Base-by-base conservation (phyloP, 768 basidiomycete genomes). In the Suillus ampliporus region DNA sequence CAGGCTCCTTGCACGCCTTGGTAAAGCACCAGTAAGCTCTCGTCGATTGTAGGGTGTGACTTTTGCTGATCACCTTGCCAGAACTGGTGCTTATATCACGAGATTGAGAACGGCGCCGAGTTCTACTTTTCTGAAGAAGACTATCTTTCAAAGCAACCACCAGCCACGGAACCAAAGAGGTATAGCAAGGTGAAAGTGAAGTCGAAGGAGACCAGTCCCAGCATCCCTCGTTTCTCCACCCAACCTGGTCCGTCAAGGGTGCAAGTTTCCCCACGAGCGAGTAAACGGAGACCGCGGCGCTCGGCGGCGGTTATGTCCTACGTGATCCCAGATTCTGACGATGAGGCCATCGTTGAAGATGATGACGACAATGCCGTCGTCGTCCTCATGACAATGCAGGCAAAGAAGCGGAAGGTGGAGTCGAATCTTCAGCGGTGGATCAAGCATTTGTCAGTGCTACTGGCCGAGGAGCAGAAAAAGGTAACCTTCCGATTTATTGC, bases 81-180 rank as follows among this genome's bases (percentile, higher is more conserved):
- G 88, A 82, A 78, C 65, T 82, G 76, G 68, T 80, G 76, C 61
- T 70, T 92, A 14, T 88, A 83, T 73, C 79, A 83, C 46, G 84
- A 85, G 63, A 90, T 92, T 60, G 86, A 86, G 74, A 66, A 71
- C 47, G 90, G 89, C 15, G 85, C 86, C 15, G 84, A 86, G 65
- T 93, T 92, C 72, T 92, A 84, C 72, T 77, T 83, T 63, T 84
- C 83, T 63, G 91, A 92, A 68, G 83, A 86, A 44, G 90, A 91
- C 67, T 92, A 91, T 67, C 75, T 88, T 44, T 77, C 75, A 38
- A 76, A 73, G 58, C 73, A 74, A 31, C 67, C 43, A n/a, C 68
- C 65, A 62, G 61, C 51, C 28, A 43, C 58, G 35, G 69, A 67
- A 35, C 50, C 63, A 14, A 78, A 71, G 65, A 71, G 70, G 35